Evolutionary conservation across 768 basidiomycete genomes (phyloP), one percentile per base, ranked within the genome.

Genomic region (Lyophyllum atratum): DNA sequence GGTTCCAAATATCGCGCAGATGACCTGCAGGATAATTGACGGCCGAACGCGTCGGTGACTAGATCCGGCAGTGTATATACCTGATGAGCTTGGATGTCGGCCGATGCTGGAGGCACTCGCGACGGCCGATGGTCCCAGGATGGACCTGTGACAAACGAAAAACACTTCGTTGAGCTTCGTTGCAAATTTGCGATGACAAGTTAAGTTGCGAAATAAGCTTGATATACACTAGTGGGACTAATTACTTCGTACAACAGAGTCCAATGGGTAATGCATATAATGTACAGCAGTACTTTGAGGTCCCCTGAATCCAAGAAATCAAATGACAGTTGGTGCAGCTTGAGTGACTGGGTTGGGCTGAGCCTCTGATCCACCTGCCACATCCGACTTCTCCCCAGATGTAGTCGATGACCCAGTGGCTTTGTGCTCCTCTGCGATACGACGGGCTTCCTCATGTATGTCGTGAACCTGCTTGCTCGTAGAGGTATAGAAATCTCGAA

Each of bases 371-470:
- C 51, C 60, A 10, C 31, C 31, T 22, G 58, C 21, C 11, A 28
- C 19, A 4, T 34, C 19, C 11, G 44, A 26, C 22, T 43, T 47
- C 34, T 46, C 51, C 44, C 49, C 26, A 17, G 56, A 33, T 19
- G 48, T 28, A 4, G 62, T 14, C 40, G 47, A 49, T 39, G 43
- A 37, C 40, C 19, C 42, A 43, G 25, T 37, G 2, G 69, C 55
- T 66, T 89, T 87, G 62, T 90, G 81, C 54, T 77, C 71, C 25
- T 80, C 81, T 25, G 86, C 85, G 65, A 98, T 92, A 28, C 95
- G 85, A 58, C 80, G 77, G 2, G 95, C 95, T 73, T 98, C 95
- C 66, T 95, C 92, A 68, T 97, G 95, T 47, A 98, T 95, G 68
- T 98, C 95, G 19, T 82, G 66, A 25, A 93, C 87, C 72, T 95